Evolutionary conservation across 352 stramenopile genomes (phyloP), one percentile per base, ranked within the genome.

Genomic region (Globisporangium radiosum): DNA sequence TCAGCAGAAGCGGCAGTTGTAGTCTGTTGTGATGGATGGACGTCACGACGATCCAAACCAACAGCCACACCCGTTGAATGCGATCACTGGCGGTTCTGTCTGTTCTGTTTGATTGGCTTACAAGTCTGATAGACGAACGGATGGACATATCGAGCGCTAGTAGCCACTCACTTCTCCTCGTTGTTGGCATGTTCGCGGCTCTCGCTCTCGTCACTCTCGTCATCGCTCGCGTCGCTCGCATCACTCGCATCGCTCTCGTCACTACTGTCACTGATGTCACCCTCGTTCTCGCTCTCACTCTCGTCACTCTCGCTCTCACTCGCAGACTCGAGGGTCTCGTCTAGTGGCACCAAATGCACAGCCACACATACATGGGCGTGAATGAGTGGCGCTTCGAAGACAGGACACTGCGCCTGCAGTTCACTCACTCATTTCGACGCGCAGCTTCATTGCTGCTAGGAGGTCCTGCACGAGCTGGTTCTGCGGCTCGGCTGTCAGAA

Each of bases 401-500:
- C 25, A 25, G 25, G 25, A 25, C 25, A 25, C 25, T 25, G 1
- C 25, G 25, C 25, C 25, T 25, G 25, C 25, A 25, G 25, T 25
- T 25, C 14, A 43, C 57, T 5, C 53, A 82, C 73, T 78, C 50
- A 92, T 71, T 15, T 45, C 65, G 36, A 76, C 66, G 7, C 84
- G 78, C 58, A 81, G 77, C 65, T 81, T 82, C 70, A 92, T 73
- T 10, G 77, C 79, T 3, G 50, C 68, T 33, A 92, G 37, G 7
- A 92, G 59, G 60, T 92, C 81, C 47, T 73, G 67, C 42, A 92
- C 81, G 14, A 92, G 73, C 6, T 66, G 53, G 54, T 91, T 90
- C 6, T 74, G 53, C n/a, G 79, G 79, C 60, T 91, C 81, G 10
- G 69, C 47, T 13, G 70, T 59, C 50, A 91, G 47, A 59, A 91